Conservation (phyloP, 2,329 filamentous ascomycete genomes). For the Akanthomyces uredinophilus region DNA sequence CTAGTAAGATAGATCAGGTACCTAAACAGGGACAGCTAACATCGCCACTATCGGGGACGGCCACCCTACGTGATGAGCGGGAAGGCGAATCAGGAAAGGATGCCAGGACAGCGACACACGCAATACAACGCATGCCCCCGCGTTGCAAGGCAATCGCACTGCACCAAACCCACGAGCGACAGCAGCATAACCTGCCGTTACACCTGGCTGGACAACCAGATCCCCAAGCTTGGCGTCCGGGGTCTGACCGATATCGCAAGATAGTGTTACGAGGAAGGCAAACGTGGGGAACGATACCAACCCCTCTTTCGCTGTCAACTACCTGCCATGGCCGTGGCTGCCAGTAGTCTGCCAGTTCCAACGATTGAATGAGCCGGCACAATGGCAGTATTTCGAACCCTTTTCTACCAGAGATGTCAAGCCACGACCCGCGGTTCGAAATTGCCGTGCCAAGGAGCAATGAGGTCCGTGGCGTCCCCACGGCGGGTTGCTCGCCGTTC, state of each 20-base stretch:
- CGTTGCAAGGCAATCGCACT: background rate
- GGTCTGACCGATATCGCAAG: constrained; percentile 10
- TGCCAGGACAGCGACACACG: too few species aligned
- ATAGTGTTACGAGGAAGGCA: background rate
- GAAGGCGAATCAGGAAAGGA: too few species aligned
- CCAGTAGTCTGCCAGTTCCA: background rate
- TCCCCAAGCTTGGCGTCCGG: background rate
- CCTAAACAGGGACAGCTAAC: too few species aligned
- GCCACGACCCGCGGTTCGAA: too few species aligned
- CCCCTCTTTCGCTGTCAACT: background rate
- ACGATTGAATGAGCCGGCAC: background rate
- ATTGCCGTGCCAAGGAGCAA: background rate
- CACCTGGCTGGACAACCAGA: background rate
- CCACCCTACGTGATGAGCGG: too few species aligned
- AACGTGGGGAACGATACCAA: background rate
- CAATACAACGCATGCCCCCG: background rate
- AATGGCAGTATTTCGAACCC: background rate
- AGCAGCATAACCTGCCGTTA: background rate
- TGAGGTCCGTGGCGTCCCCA: background rate
- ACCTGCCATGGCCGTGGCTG: background rate
- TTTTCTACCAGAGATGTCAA: background rate
- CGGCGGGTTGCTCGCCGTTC: background rate
- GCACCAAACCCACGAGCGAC: background rate
- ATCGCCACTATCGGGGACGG: too few species aligned
- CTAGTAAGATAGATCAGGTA: too few species aligned